These are phyloP conservation scores for Fusarium buharicum DNA, from an alignment of 2,329 filamentous ascomycete genomes.

Conservation along the genomic window DNA sequence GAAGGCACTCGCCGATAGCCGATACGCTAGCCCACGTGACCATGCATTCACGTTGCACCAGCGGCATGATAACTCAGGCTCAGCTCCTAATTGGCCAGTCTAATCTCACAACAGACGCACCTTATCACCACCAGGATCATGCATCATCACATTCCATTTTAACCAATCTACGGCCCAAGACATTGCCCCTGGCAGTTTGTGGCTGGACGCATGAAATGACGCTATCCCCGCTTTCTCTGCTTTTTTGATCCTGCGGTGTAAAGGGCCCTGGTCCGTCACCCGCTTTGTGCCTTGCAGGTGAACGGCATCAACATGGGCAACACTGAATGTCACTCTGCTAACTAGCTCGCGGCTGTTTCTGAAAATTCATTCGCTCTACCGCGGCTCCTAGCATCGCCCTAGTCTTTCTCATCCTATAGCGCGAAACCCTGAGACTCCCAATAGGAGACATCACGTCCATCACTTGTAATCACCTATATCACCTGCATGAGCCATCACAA, in stretches of 20 bases:
- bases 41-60: slow-evolving; percentile 6
- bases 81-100: slow-evolving; percentile 29
- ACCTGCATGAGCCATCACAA: slow-evolving; percentile 45
- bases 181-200: slow-evolving; percentile 25
- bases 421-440: slow-evolving; percentile 37
- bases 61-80: slow-evolving; percentile 5
- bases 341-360: slow-evolving; percentile 35
- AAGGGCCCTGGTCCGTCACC: slow-evolving; percentile 25
- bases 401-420: slow-evolving; percentile 33
- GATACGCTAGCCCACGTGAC: slow-evolving; percentile 35
- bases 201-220: slow-evolving; percentile 27
- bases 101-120: slow-evolving; percentile 11
- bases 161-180: slow-evolving; percentile 38
- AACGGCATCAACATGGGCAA: slow-evolving; percentile 25
- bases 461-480: slow-evolving; percentile 30
- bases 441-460: slow-evolving; percentile 39
- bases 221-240: slow-evolving; percentile 16
- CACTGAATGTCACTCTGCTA: slow-evolving; percentile 20
- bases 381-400: slow-evolving; percentile 5
- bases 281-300: slow-evolving; percentile 37
- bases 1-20: slow-evolving; percentile 10
- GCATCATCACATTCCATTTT: slow-evolving; percentile 34
- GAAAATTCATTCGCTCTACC: slow-evolving; percentile 26
- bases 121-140: slow-evolving; percentile 35
- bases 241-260: slow-evolving; percentile 16